These are phyloP conservation scores for Schizothecium vesticola DNA, from an alignment of 495 filamentous ascomycete genomes.

Conservation along the genomic window DNA sequence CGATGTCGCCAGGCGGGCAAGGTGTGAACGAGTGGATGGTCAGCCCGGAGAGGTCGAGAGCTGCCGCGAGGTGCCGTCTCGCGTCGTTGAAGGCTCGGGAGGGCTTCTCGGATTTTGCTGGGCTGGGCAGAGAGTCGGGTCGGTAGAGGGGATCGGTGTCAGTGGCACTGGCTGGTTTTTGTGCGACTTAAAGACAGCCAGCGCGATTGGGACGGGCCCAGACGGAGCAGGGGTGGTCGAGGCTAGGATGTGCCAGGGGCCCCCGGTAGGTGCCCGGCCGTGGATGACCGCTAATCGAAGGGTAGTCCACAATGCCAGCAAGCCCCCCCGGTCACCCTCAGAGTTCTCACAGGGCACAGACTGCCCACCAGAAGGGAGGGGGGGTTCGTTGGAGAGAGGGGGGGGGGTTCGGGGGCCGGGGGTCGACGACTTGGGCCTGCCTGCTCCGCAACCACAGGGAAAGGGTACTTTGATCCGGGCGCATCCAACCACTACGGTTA, in stretches of 20 bases:
- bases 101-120: conserved; percentile 13
- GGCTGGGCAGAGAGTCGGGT: conserved; percentile 20
- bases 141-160: conserved; percentile 41
- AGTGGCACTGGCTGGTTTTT: conserved; percentile 46
- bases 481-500: conserved; percentile 22
- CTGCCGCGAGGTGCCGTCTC: conserved; percentile 17
- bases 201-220: conserved; percentile 34
- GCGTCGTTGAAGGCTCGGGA: conserved; percentile 14
- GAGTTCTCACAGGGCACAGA: conserved; percentile 24
- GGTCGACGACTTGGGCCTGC: conserved; percentile 14
- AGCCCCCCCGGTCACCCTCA: conserved; percentile 25
- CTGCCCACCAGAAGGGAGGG: background rate
- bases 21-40: conserved; percentile 17
- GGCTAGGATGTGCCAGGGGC: conserved; percentile 24
- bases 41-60: conserved; percentile 12
- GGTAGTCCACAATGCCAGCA: conserved; percentile 31
- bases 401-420: background rate
- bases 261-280: conserved; percentile 27
- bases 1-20: conserved; percentile 14
- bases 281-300: conserved; percentile 33
- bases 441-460: conserved; percentile 13
- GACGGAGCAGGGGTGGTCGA: conserved; percentile 33
- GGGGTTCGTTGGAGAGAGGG: background rate
- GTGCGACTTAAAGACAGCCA: conserved; percentile 44
- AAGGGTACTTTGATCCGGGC: conserved; percentile 21